Evolutionary conservation across 495 filamentous ascomycete species (phyloP).

Genomic region (Lineolata rhizophorae): DNA sequence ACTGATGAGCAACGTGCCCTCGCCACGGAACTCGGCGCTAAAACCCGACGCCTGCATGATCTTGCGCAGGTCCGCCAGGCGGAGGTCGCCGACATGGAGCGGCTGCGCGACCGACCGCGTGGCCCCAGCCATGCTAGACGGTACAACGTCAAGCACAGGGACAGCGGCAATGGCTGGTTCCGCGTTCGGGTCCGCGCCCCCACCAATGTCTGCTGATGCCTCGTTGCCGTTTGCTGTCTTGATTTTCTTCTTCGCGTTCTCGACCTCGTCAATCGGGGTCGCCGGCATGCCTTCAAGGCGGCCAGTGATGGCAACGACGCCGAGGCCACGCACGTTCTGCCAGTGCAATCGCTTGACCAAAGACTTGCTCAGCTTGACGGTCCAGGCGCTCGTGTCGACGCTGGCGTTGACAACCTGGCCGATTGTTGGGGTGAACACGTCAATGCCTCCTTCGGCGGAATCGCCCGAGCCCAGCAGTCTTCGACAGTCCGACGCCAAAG

Average conservation of each 20-base stretch:
- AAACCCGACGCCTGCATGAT: constrained; percentile 66
- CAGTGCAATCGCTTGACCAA: constrained; percentile 72
- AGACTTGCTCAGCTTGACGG: constrained; percentile 63
- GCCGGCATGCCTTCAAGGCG: constrained; percentile 21
- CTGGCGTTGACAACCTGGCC: constrained; percentile 64
- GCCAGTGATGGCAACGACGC: constrained; percentile 72
- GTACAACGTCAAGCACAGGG: constrained; percentile 59
- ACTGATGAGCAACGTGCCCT: constrained; percentile 79
- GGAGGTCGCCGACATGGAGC: constrained; percentile 82
- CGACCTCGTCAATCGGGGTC: constrained; percentile 12
- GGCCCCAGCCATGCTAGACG: constrained; percentile 51
- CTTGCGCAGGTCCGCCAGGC: constrained; percentile 70
- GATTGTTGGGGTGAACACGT: constrained; percentile 59
- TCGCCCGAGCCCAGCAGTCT: constrained; percentile 39
- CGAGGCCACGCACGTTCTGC: constrained; percentile 79
- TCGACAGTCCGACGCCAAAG: constrained; percentile 60
- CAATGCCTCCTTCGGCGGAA: constrained; percentile 21
- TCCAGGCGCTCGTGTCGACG: constrained; percentile 95
- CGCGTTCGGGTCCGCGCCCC: constrained; percentile 4
- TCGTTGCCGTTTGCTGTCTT: constrained; percentile 34
- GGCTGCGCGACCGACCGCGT: constrained; percentile 63
- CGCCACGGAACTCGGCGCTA: constrained; percentile 78
- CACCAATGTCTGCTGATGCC: constrained; percentile 13
- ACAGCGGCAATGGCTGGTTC: constrained; percentile 8
- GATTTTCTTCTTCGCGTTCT: constrained; percentile 33